These are phyloP conservation scores for Mycena rebaudengoi DNA, from an alignment of 768 basidiomycete species.

Conservation along the genomic window DNA sequence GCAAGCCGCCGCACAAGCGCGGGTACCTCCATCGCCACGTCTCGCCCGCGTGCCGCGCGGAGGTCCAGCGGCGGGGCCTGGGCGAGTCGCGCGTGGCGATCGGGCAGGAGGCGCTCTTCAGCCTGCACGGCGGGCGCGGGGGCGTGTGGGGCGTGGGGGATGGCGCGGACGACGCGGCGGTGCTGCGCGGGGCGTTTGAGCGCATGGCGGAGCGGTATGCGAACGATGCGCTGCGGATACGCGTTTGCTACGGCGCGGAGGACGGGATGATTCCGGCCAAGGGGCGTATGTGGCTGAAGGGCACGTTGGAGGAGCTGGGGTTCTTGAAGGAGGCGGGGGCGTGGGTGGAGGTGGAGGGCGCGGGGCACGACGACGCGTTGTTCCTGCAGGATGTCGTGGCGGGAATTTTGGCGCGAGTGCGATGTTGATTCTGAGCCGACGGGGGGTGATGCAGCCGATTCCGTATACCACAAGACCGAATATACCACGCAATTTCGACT, in stretches of 20 bases:
- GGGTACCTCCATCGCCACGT: slow-evolving; percentile 17
- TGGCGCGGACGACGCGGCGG: slow-evolving; percentile 6
- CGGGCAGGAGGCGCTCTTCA: slow-evolving; percentile 25
- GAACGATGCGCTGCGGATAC: neutral
- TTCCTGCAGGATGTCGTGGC: slow-evolving; percentile 20
- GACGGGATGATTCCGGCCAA: slow-evolving; percentile 22
- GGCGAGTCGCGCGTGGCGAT: slow-evolving; percentile 15
- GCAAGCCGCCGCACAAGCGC: slow-evolving; percentile 12
- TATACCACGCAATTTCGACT: too few species aligned
- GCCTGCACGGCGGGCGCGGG: neutral
- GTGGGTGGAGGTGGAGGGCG: slow-evolving; percentile 19
- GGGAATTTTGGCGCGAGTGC: slow-evolving; percentile 6
- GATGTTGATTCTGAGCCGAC: too few species aligned
- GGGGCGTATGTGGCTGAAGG: slow-evolving; percentile 17
- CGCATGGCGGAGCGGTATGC: slow-evolving; percentile 8
- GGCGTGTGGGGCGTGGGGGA: slow-evolving; percentile 23
- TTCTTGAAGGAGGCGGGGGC: neutral
- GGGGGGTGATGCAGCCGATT: too few species aligned
- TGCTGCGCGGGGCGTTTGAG: slow-evolving; percentile 7
- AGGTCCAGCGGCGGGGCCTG: slow-evolving; percentile 3
- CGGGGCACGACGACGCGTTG: slow-evolving; percentile 23
- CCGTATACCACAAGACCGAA: too few species aligned
- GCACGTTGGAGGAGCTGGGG: neutral
- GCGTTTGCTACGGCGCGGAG: slow-evolving; percentile 19
- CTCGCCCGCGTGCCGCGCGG: neutral